phyloP scores from a whole-genome alignment of 495 filamentous ascomycete species.

The Parachaetomium inaequale region DNA sequence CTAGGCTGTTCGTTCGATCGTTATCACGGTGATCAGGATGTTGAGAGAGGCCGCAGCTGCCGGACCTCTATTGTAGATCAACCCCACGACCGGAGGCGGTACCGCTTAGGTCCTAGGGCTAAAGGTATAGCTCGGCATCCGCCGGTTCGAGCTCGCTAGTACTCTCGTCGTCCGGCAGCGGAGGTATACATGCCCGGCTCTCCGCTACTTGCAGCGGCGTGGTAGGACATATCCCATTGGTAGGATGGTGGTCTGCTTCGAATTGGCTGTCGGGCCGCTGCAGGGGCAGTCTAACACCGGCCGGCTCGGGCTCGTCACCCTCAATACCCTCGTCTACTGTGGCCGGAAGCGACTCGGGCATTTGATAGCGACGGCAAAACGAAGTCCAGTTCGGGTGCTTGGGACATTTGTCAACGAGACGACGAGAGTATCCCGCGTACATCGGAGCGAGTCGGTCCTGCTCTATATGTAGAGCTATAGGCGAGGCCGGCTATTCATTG shows the following conservation, averaged over 20 bases:
- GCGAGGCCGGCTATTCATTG: neutral
- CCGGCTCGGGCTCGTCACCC: no score
- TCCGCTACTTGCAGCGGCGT: neutral
- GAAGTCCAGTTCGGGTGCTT: neutral
- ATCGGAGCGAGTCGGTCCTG: neutral
- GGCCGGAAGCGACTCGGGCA: neutral
- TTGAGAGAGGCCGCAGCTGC: conserved; percentile 15
- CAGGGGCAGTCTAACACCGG: neutral
- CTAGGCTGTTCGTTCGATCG: no score
- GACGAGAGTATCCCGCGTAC: neutral
- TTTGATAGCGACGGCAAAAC: neutral
- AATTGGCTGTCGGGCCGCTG: no score
- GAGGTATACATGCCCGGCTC: conserved; percentile 4
- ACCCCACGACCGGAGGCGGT: conserved; percentile 9
- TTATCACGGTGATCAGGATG: conserved; percentile 14
- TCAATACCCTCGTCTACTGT: neutral
- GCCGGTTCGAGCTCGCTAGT: no score
- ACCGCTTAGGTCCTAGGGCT: conserved; percentile 7
- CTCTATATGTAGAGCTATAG: neutral
- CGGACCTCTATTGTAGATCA: conserved; percentile 14
- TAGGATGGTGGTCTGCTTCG: neutral
- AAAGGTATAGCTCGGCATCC: conserved; percentile 8
- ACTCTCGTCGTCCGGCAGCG: no score
- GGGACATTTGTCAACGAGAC: no score
- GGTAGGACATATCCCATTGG: neutral